Conservation (phyloP, 1,284 basidiomycete species). For the Farysia itapuensis region DNA sequence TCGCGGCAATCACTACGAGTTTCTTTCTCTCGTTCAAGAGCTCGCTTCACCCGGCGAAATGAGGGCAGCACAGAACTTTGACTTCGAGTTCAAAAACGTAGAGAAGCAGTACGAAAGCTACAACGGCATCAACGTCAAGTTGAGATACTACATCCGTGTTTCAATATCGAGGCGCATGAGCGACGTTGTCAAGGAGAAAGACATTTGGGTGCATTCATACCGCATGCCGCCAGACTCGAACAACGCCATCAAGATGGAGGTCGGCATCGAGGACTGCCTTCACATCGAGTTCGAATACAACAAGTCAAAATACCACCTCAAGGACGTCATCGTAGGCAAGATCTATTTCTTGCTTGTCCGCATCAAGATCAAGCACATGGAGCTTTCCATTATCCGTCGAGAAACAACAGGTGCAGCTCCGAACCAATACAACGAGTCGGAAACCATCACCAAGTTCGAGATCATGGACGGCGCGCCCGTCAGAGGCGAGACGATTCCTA, state of each 20-base stretch:
- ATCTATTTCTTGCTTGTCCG: conserved; percentile 97
- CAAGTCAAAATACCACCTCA: conserved; percentile 98
- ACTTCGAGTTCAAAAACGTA: conserved; percentile 97
- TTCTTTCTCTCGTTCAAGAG: conserved; percentile 91
- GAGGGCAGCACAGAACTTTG: conserved; percentile 88
- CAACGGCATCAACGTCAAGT: conserved; percentile 95
- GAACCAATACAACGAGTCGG: conserved; percentile 98
- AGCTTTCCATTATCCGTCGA: conserved; percentile 92
- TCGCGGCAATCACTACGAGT: conserved; percentile 96
- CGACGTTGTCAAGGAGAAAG: conserved; percentile 86
- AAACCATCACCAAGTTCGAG: conserved; percentile 99
- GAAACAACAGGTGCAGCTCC: conserved; percentile 86
- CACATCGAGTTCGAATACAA: conserved; percentile 99
- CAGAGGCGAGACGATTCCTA: conserved; percentile 96
- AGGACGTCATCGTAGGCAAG: conserved; percentile 98
- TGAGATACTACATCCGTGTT: conserved; percentile 87
- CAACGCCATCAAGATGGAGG: conserved; percentile 99
- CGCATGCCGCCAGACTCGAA: conserved; percentile 97
- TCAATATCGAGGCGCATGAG: conserved; percentile 86
- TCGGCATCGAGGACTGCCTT: conserved; percentile 96
- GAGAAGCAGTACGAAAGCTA: conserved; percentile 99
- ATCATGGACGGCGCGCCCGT: conserved; percentile 77
- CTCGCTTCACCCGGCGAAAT: conserved; percentile 91
- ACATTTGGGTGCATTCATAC: conserved; percentile 97
- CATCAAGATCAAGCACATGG: conserved; percentile 99